Conservation (phyloP, 345 rosid species). For the Dipteronia dyeriana region DNA sequence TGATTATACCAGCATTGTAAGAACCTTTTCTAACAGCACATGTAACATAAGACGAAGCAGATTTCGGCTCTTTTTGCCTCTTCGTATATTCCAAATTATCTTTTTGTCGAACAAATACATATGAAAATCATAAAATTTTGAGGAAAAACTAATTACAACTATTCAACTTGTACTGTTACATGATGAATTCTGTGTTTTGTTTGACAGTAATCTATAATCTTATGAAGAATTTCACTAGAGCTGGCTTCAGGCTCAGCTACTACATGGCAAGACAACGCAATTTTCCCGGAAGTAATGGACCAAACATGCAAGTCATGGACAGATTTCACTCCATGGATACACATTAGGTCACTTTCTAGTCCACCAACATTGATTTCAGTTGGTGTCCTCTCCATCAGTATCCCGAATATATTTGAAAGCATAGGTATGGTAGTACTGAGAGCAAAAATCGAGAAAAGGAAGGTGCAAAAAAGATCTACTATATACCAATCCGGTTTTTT, state of each 20-base stretch:
- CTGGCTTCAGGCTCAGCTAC: constrained; percentile 51
- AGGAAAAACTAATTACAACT: constrained; percentile 9
- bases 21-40: background rate
- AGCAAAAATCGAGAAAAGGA: constrained; percentile 61
- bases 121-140: background rate
- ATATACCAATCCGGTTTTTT: constrained; percentile 57
- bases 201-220: constrained; percentile 58
- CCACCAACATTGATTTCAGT: constrained; percentile 45
- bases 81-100: background rate
- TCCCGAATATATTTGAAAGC: constrained; percentile 54
- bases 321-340: constrained; percentile 51
- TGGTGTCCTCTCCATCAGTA: constrained; percentile 74
- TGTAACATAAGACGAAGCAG: background rate
- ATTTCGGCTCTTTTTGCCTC: too few species aligned
- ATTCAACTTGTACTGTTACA: constrained; percentile 77
- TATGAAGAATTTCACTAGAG: constrained; percentile 42
- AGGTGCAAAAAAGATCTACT: constrained; percentile 71
- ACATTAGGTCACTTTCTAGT: constrained; percentile 48
- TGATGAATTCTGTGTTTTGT: constrained; percentile 56
- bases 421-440: constrained; percentile 55
- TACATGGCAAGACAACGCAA: constrained; percentile 70
- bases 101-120: background rate
- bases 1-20: too few species aligned
- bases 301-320: constrained; percentile 82
- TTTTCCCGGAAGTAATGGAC: constrained; percentile 72